Evolutionary conservation across 2,329 filamentous ascomycete species (phyloP).

Genomic region (Colletotrichum chlorophyti): DNA sequence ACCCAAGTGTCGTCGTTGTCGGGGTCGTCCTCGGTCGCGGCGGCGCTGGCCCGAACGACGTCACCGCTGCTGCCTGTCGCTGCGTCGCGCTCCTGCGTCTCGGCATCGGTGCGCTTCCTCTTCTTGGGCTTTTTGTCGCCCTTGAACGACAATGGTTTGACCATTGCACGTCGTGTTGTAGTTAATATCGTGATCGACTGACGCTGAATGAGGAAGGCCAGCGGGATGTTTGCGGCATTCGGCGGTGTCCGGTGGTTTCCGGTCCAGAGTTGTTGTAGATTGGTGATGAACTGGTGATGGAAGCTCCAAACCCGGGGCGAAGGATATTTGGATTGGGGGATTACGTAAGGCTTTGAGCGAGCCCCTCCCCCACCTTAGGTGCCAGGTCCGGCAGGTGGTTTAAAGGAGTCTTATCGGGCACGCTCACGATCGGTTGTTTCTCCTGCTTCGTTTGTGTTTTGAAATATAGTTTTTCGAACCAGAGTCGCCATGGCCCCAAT

Average conservation of each 20-base stretch:
- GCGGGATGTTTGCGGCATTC: neutral
- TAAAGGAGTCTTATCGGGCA: neutral
- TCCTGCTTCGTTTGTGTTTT: neutral
- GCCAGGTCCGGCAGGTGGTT: constrained; percentile 6
- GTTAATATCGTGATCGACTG: neutral
- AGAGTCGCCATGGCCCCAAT: constrained; percentile 48
- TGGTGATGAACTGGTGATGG: constrained; percentile 6
- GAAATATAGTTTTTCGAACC: neutral
- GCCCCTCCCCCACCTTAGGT: constrained; percentile 20
- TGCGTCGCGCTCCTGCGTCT: constrained; percentile 40
- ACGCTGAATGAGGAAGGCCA: constrained; percentile 13
- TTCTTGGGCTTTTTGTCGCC: constrained; percentile 97
- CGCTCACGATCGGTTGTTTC: neutral
- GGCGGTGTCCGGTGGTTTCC: constrained; percentile 14
- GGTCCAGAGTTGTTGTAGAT: neutral
- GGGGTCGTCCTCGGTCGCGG: constrained; percentile 39
- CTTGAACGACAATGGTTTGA: constrained; percentile 93
- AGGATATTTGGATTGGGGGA: neutral
- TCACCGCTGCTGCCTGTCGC: constrained; percentile 37
- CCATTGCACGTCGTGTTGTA: constrained; percentile 58
- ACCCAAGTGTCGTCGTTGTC: constrained; percentile 89
- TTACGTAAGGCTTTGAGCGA: constrained; percentile 10
- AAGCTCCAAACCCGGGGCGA: constrained; percentile 3
- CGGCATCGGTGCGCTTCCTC: constrained; percentile 73
- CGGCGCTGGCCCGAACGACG: constrained; percentile 33